Conservation (phyloP, 2,329 filamentous ascomycete genomes). For the Botrytis hyacinthi region DNA sequence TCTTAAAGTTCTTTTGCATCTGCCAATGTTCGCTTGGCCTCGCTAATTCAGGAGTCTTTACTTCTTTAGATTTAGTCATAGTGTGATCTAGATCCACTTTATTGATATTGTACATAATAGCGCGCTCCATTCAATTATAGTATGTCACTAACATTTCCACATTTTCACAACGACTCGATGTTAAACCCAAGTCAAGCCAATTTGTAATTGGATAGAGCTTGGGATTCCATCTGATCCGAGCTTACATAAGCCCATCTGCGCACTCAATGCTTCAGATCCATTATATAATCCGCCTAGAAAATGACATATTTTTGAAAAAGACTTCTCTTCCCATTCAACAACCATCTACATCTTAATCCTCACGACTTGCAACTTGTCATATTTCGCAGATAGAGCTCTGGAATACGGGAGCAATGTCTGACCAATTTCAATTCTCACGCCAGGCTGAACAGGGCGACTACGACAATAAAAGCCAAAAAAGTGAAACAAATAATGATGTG, state of each 20-base stretch:
- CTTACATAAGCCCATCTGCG: neutral
- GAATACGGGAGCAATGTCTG: neutral
- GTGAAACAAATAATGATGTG: neutral
- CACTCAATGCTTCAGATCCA: neutral
- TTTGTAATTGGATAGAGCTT: neutral
- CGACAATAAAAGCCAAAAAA: neutral
- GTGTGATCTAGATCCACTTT: neutral
- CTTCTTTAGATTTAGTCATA: neutral
- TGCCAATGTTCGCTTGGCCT: slow-evolving; percentile 3
- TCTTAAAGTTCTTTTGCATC: neutral
- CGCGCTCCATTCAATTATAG: neutral
- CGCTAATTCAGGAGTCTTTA: neutral
- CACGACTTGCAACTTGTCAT: neutral
- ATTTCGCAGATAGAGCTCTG: neutral
- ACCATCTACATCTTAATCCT: neutral
- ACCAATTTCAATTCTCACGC: neutral
- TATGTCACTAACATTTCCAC: neutral
- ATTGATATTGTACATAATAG: slow-evolving; percentile 5
- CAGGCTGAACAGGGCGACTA: neutral
- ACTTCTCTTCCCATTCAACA: neutral
- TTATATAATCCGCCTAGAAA: slow-evolving; percentile 5
- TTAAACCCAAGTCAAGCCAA: neutral
- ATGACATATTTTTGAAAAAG: neutral
- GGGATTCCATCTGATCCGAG: slow-evolving; percentile 3
- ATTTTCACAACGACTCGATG: neutral